phyloP scores from a whole-genome alignment of 1,284 basidiomycete genomes.

The Cronartium quercuum region DNA sequence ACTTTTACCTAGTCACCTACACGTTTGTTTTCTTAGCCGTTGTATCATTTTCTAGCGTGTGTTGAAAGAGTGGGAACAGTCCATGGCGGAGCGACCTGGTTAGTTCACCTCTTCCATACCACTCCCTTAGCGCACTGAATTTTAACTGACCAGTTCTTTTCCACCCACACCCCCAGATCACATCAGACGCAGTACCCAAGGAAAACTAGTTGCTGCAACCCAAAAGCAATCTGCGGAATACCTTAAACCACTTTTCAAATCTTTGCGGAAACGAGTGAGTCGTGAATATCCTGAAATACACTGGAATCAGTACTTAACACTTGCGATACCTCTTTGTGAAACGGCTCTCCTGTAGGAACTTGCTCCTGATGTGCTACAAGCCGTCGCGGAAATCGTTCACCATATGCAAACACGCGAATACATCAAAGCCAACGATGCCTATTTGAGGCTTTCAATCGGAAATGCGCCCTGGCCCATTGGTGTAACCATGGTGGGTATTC shows the following conservation, averaged over 20 bases:
- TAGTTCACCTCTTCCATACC: slow-evolving; percentile 41
- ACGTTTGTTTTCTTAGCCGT: neutral
- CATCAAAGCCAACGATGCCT: slow-evolving; percentile 90
- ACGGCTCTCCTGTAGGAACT: slow-evolving; percentile 58
- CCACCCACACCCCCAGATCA: slow-evolving; percentile 48
- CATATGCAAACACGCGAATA: slow-evolving; percentile 93
- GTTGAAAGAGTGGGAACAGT: slow-evolving; percentile 91
- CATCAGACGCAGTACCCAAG: slow-evolving; percentile 78
- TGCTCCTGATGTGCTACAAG: slow-evolving; percentile 73
- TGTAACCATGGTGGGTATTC: slow-evolving; percentile 98
- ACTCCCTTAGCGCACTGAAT: slow-evolving; percentile 3
- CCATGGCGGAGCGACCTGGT: slow-evolving; percentile 86
- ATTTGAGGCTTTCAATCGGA: slow-evolving; percentile 90
- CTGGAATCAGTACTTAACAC: neutral
- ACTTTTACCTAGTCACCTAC: neutral
- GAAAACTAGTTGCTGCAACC: slow-evolving; percentile 87
- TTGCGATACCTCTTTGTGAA: slow-evolving; percentile 5
- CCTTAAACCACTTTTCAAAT: slow-evolving; percentile 91
- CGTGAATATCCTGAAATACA: neutral
- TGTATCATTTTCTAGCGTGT: slow-evolving; percentile 55
- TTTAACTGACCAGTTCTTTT: neutral
- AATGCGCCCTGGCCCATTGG: slow-evolving; percentile 99
- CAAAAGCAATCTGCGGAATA: slow-evolving; percentile 94
- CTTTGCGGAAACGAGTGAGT: slow-evolving; percentile 72
- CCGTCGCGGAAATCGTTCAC: slow-evolving; percentile 91